Base-by-base conservation (phyloP, 768 basidiomycete species). In the Amanita rubescens region DNA sequence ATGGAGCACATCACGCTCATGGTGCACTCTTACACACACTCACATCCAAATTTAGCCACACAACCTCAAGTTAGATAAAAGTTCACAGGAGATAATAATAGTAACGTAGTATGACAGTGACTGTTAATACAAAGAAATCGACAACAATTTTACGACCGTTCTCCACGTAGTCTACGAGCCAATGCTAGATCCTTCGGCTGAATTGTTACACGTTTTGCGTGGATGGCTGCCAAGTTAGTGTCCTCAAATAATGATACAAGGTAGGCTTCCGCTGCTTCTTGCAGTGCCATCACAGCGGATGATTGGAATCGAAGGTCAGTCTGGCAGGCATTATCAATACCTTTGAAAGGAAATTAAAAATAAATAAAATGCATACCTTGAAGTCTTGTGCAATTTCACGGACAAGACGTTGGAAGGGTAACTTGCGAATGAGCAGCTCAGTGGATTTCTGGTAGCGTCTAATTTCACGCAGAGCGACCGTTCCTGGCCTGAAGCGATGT, bases 381-480 rank as follows among this genome's bases (percentile, higher is more conserved):
- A 86, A 85, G 70, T 89, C 86, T 71, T 87, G 86, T 46, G 85
- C 85, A 60, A 87, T 89, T 67, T 88, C 85, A 70, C 85, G 82
- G 56, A 87, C 85, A 56, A 87, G 75, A 55, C 85, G 77, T 65
- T 86, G 82, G 76, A 86, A 87, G 59, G 79, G 78, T 19, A 79
- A 76, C 67, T 82, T 83, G 62, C 80, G 76, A 63, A 83, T 82
- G 56, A 82, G 74, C 33, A 83, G 71, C 64, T 83, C 80, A 25
- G 81, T 82, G 12, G 78, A 80, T 66, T 82, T 81, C 60, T 82
- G 80, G 66, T 81, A 79, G 32, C 77, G 75, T 59, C 84, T 71
- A 61, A 86, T 87, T 71, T 87, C 84, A 71, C 84, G 82, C 55
- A 87, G 78, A 60, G 85, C 85, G 68, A 87, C 84, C 46, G 84